Base-by-base conservation (phyloP, 2,329 filamentous ascomycete genomes). In the Penicillium sp. region DNA sequence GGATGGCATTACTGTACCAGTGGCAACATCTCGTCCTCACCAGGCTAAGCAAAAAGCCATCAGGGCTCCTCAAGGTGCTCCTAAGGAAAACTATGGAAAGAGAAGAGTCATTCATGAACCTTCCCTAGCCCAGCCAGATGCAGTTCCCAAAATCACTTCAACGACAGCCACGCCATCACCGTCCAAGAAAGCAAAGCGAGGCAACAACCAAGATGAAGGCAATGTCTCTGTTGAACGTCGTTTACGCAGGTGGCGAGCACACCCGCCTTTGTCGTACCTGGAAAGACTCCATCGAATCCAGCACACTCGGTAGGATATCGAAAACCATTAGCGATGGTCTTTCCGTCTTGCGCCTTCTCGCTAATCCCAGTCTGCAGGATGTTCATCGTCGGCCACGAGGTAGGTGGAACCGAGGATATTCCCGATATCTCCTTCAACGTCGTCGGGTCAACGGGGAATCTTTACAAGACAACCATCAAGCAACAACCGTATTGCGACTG, bases 371-470 rank as follows among this genome's bases (percentile, higher is more conserved):
- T 34, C 5, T 56, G 11, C 6, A 78, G 80, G 19, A 83, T 87
- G 77, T 84, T 82, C 51, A 78, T 87, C 7, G 74, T 87, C 19
- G 77, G 79, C 37, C 78, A 84, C 39, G 74, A 67, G 47, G 71
- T 79, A 9, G 65, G 68, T 33, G 76, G 75, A 5, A 77, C 75
- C 5, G 73, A 77, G 1, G 71, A 78, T 8, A 69, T 68, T 2
- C 81, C 78, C 0, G 71, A 74, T 51, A 82, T 87, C 63, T 75
- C 68, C 2, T 78, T 87, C 49, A 72, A 81, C 19, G 79, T 88
- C 46, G 83, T 83, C 28, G 86, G 86, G 16, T 78, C 79, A 5
- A 87, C 83, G 0, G 85, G 85, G 14, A 87, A 87, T 60, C 71
- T 87, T 16, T 87, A 88, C 69, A 80, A 75, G n/a, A 78, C 85